phyloP scores from a whole-genome alignment of 805 yeast genomes.

The Hanseniaspora thailandica region DNA sequence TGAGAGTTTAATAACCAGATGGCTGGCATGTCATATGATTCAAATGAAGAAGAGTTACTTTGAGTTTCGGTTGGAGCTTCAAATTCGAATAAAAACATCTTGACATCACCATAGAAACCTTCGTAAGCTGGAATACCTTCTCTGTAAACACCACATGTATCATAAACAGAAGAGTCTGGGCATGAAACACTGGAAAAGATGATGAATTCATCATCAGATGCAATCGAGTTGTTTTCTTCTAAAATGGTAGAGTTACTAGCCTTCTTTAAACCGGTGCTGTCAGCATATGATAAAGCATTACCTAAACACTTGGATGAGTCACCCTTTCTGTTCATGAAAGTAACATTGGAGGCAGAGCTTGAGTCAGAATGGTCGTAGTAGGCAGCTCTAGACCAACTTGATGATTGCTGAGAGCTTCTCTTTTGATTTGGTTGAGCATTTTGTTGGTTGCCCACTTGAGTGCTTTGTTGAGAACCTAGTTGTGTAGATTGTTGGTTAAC shows the following conservation, averaged over 20 bases:
- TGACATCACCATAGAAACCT: conserved; percentile 54
- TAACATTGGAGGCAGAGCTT: conserved; percentile 47
- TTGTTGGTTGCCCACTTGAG: neutral
- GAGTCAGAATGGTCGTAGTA: conserved; percentile 41
- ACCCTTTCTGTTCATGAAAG: conserved; percentile 58
- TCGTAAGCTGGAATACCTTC: conserved; percentile 63
- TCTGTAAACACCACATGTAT: conserved; percentile 71
- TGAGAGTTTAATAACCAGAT: conserved; percentile 65
- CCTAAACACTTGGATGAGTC: conserved; percentile 53
- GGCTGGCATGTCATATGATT: conserved; percentile 53
- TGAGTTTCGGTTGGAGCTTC: conserved; percentile 47
- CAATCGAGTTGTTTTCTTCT: conserved; percentile 36
- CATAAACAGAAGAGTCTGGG: conserved; percentile 39
- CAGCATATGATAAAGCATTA: conserved; percentile 53
- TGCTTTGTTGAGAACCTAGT: neutral
- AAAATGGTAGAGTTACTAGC: conserved; percentile 41
- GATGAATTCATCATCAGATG: conserved; percentile 48
- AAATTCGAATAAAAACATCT: conserved; percentile 64
- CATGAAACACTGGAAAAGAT: conserved; percentile 52
- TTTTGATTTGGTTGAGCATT: neutral
- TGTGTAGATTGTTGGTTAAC: neutral
- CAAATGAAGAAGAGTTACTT: conserved; percentile 28
- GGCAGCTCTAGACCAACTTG: conserved; percentile 48
- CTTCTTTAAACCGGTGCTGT: conserved; percentile 38
- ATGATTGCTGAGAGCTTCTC: conserved; percentile 15